Conservation (phyloP, 2,329 filamentous ascomycete species). For the Kalmusia sp. region DNA sequence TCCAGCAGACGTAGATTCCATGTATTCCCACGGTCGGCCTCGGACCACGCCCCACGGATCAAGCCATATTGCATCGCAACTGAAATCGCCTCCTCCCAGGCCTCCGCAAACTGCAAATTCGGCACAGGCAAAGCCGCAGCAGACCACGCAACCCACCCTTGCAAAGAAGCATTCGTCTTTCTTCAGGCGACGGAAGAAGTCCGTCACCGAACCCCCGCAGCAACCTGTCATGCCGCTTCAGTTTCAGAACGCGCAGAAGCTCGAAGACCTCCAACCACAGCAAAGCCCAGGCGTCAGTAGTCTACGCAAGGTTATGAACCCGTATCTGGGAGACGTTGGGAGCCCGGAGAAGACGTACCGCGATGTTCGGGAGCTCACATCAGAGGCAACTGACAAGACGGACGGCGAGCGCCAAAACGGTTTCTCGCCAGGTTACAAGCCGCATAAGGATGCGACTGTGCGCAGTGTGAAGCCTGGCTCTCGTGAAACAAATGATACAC, state of each 20-base stretch:
- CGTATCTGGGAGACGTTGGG: slow-evolving; percentile 65
- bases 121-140: slow-evolving; percentile 30
- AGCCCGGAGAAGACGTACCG: slow-evolving; percentile 30
- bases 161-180: slow-evolving; percentile 95
- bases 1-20: slow-evolving; percentile 35
- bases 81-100: slow-evolving; percentile 50
- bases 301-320: slow-evolving; percentile 85
- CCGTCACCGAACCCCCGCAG: slow-evolving; percentile 70
- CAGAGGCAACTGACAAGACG: slow-evolving; percentile 27
- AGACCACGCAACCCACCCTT: slow-evolving; percentile 52
- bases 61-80: slow-evolving; percentile 55
- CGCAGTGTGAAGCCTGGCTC: slow-evolving; percentile 64
- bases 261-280: slow-evolving; percentile 39
- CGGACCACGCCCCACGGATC: slow-evolving; percentile 49
- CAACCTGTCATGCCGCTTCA: slow-evolving; percentile 64
- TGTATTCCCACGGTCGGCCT: slow-evolving; percentile 41
- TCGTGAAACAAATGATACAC: slow-evolving; percentile 33
- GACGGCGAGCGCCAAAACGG: slow-evolving; percentile 58
- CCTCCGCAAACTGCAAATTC: slow-evolving; percentile 33
- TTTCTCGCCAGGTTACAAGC: slow-evolving; percentile 79
- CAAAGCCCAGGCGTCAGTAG: slow-evolving; percentile 71
- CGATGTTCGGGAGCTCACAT: slow-evolving; percentile 37
- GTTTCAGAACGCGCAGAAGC: slow-evolving; percentile 40
- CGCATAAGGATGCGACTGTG: slow-evolving; percentile 74
- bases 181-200: slow-evolving; percentile 93